These are phyloP conservation scores for Didymella segeticola DNA, from an alignment of 2,329 filamentous ascomycete species.

Conservation along the genomic window DNA sequence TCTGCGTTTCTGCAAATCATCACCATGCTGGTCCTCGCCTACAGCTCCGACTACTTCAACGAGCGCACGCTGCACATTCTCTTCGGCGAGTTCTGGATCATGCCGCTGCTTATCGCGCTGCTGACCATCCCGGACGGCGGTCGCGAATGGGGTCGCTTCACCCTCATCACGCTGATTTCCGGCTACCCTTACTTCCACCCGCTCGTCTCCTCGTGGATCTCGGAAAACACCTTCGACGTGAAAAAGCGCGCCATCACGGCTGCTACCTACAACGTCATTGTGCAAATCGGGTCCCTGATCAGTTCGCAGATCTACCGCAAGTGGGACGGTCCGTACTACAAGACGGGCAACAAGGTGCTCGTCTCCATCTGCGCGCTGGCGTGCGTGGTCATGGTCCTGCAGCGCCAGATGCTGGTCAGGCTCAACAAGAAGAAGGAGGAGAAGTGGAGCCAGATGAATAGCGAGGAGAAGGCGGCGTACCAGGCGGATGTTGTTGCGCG, in stretches of 20 bases:
- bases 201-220: conserved; percentile 66
- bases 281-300: conserved; percentile 51
- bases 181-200: conserved; percentile 59
- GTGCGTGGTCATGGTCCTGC: conserved; percentile 57
- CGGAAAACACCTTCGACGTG: conserved; percentile 68
- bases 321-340: conserved; percentile 62
- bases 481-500: conserved; percentile 46
- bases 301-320: conserved; percentile 58
- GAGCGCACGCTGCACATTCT: conserved; percentile 59
- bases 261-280: conserved; percentile 65
- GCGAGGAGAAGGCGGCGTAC: conserved; percentile 59
- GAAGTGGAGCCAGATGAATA: conserved; percentile 58
- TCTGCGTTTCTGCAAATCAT: conserved; percentile 59
- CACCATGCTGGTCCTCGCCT: conserved; percentile 53
- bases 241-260: conserved; percentile 68
- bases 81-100: conserved; percentile 51
- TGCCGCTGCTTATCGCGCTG: conserved; percentile 51
- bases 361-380: conserved; percentile 59
- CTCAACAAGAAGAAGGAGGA: conserved; percentile 49
- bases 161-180: conserved; percentile 48
- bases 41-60: conserved; percentile 58
- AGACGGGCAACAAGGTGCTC: conserved; percentile 60
- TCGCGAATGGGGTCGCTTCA: conserved; percentile 49
- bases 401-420: conserved; percentile 51
- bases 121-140: conserved; percentile 42